These are phyloP conservation scores for Chrysophaeum taylorii DNA, from an alignment of 352 stramenopile species.

Conservation along the genomic window DNA sequence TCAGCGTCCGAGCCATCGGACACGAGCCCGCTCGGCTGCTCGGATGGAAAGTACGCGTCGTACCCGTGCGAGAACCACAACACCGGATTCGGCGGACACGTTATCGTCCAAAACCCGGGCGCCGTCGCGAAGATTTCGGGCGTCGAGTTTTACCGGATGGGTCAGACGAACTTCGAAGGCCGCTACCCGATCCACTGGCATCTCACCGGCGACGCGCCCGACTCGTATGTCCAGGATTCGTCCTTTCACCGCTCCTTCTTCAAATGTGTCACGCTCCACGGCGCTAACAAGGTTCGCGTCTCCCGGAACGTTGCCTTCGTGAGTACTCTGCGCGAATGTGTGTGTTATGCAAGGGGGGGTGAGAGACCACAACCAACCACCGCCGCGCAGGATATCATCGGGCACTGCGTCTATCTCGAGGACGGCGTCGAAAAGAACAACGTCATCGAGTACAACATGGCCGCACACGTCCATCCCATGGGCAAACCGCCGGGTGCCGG, in stretches of 20 bases:
- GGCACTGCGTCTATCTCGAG: constrained; percentile 39
- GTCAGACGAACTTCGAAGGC: constrained; percentile 33
- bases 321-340: too few relatives aligned
- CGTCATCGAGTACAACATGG: constrained; percentile 27
- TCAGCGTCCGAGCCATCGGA: constrained; percentile 24
- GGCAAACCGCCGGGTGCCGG: too few relatives aligned
- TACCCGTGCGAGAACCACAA: constrained; percentile 16
- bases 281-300: constrained; percentile 32
- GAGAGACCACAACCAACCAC: too few relatives aligned
- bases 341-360: too few relatives aligned
- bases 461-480: constrained; percentile 32
- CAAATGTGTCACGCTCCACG: constrained; percentile 37
- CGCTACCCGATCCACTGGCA: constrained; percentile 34
- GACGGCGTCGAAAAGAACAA: constrained; percentile 32
- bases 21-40: too few relatives aligned
- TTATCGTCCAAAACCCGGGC: constrained; percentile 19
- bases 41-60: too few relatives aligned
- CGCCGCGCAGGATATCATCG: constrained; percentile 34
- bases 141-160: constrained; percentile 32
- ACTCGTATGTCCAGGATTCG: constrained; percentile 27
- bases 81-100: constrained; percentile 30
- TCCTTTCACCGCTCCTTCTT: constrained; percentile 30
- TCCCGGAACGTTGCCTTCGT: constrained; percentile 42
- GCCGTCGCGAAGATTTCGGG: constrained; percentile 20
- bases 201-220: constrained; percentile 22